phyloP scores from a whole-genome alignment of 148 eudicot genomes.

The Simmondsia chinensis region DNA sequence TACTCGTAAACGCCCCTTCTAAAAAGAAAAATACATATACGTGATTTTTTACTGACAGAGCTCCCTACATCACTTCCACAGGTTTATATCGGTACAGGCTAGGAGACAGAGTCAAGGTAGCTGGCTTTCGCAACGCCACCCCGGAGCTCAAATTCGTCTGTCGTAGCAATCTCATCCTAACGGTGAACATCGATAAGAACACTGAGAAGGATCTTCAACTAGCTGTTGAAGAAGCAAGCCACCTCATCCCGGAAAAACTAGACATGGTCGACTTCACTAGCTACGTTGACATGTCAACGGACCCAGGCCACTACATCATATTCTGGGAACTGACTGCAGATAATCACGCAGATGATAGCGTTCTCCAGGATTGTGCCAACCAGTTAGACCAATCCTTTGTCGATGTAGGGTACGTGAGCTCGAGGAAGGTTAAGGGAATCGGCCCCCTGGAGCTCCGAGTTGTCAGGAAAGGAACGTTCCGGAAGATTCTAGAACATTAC shows the following conservation, averaged over 20 bases:
- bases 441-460: slow-evolving; percentile 67
- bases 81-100: slow-evolving; percentile 70
- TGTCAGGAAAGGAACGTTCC: slow-evolving; percentile 55
- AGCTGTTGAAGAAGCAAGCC: slow-evolving; percentile 52
- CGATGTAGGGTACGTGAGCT: slow-evolving; percentile 62
- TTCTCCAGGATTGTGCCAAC: slow-evolving; percentile 39
- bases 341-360: slow-evolving; percentile 29
- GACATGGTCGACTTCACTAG: slow-evolving; percentile 79
- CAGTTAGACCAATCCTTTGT: slow-evolving; percentile 62
- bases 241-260: slow-evolving; percentile 25
- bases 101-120: slow-evolving; percentile 73
- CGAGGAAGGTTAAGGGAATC: slow-evolving; percentile 44
- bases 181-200: slow-evolving; percentile 76
- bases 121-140: slow-evolving; percentile 43
- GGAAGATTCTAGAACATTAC: slow-evolving; percentile 49
- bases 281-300: slow-evolving; percentile 38
- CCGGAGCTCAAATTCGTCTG: slow-evolving; percentile 65
- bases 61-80: slow-evolving; percentile 20
- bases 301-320: slow-evolving; percentile 71
- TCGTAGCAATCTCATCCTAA: slow-evolving; percentile 58
- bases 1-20: neutral
- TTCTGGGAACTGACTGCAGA: slow-evolving; percentile 73
- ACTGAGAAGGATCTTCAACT: slow-evolving; percentile 73
- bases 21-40: neutral
- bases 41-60: no score